phyloP scores from a whole-genome alignment of 371 early-diverging fungal genomes.

The Conidiobolus incongruus region DNA sequence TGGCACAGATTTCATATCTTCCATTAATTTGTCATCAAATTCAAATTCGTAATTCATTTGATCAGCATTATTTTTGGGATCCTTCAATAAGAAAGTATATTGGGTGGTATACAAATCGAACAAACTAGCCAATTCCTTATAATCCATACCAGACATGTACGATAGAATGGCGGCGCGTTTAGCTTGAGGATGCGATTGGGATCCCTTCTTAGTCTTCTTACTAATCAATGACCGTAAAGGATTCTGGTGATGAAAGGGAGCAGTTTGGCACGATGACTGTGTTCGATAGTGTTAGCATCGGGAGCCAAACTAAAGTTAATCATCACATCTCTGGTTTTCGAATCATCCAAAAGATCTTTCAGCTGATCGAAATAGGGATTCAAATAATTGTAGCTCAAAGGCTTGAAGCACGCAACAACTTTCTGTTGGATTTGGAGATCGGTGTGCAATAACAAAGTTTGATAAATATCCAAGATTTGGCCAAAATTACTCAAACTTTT shows the following conservation, averaged over 20 bases:
- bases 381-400: constrained; percentile 48
- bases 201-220: constrained; percentile 32
- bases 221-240: constrained; percentile 69
- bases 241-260: constrained; percentile 59
- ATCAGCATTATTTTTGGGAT: constrained; percentile 4
- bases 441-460: constrained; percentile 53
- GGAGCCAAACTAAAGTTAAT: constrained; percentile 39
- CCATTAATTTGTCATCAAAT: constrained; percentile 6
- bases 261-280: constrained; percentile 33
- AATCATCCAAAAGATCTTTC: constrained; percentile 51
- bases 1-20: constrained; percentile 12
- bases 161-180: constrained; percentile 59
- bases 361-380: constrained; percentile 49
- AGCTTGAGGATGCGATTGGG: constrained; percentile 32
- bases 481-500: constrained; percentile 18
- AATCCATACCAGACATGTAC: constrained; percentile 38
- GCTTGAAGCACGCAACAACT: constrained; percentile 59
- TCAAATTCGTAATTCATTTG: background rate
- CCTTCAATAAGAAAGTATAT: constrained; percentile 15
- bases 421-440: constrained; percentile 52
- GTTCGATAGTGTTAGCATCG: constrained; percentile 28
- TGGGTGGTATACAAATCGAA: constrained; percentile 59
- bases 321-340: constrained; percentile 72
- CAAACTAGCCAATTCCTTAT: constrained; percentile 39
- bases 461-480: constrained; percentile 29